Percentiles rank a stretch among this genome's conserved stretches.
Evolutionary conservation across 148 eudicot genomes (phyloP).

Genomic region (Fagopyrum esculentum): DNA sequence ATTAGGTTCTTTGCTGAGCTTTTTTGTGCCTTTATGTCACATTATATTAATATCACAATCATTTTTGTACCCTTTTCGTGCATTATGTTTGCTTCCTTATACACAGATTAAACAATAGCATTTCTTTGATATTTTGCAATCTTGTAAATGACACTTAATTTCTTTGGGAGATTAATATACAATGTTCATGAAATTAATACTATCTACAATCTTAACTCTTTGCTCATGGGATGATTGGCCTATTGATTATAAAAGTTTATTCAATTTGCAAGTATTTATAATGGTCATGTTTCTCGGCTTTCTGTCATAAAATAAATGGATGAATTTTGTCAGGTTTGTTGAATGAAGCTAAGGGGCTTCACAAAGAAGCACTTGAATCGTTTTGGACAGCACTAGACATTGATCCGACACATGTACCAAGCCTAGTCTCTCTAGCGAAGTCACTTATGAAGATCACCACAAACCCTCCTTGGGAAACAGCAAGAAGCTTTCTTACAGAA

Average conservation of each 20-base stretch:
- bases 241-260: neutral
- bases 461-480: slow-evolving; percentile 44
- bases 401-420: slow-evolving; percentile 79
- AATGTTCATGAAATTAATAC: too few species aligned
- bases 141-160: too few species aligned
- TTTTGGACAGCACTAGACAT: slow-evolving; percentile 62
- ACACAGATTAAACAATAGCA: neutral
- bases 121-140: neutral
- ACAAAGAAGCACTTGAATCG: slow-evolving; percentile 53
- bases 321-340: slow-evolving; percentile 40
- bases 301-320: too few species aligned
- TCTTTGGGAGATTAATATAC: too few species aligned
- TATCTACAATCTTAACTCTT: neutral
- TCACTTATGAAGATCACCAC: slow-evolving; percentile 35
- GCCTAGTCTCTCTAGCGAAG: slow-evolving; percentile 66
- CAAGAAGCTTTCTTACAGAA: slow-evolving; percentile 62
- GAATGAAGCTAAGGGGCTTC: slow-evolving; percentile 54
- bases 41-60: neutral
- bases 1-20: neutral
- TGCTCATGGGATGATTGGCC: neutral
- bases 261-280: neutral
- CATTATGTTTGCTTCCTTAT: neutral
- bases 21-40: neutral
- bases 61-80: neutral
- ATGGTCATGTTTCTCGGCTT: too few species aligned